Base-by-base conservation (phyloP, 352 stramenopile species). In the Pythium brachiatum region DNA sequence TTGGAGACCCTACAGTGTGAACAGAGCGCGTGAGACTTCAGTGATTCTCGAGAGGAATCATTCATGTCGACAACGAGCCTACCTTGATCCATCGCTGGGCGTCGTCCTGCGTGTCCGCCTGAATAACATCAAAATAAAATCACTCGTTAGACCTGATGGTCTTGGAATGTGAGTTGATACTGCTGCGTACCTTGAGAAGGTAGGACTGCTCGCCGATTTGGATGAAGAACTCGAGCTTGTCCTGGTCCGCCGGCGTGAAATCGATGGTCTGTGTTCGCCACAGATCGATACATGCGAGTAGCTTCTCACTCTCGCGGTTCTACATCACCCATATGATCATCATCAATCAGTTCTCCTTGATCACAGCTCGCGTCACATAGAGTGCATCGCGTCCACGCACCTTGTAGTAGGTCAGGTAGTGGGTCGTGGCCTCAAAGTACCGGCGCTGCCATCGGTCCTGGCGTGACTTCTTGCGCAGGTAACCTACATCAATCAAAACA, bases 371-470 rank as follows among this genome's bases (percentile, higher is more conserved):
- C 13, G 16, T 44, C 21, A 11, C 15, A 44, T 21, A n/a, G 18
- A 46, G 0, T 26, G n/a, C 0, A 15, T 7, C 16, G n/a, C 5
- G 21, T 20, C 38, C 16, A 48, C 16, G 11, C 31, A 96, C 89
- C 88, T 99, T 99, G 81, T 99, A 99, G 79, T 99, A 99, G 12
- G 96, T 98, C 26, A 99, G 79, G 74, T 98, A 98, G 78, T 98
- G 92, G 50, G 95, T 98, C 57, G 97, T 98, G 18, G 93, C 97
- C 81, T 99, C 97, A 71, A 99, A 99, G 81, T 97, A 99, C 53
- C 97, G 89, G 53, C 94, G 95, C 72, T 99, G 96, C 96, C 96
- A 98, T 41, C 89, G 86, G 39, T 94, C 88, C 67, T 96, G 86
- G 54, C 90, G 89, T 57, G 90, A 95, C 64, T 97, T 97, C 74